A percentile compares a stretch with the other conserved stretches of the same genome.
These are phyloP conservation scores for Lonicera japonica DNA, from an alignment of 129 eudicot species.

Conservation along the genomic window DNA sequence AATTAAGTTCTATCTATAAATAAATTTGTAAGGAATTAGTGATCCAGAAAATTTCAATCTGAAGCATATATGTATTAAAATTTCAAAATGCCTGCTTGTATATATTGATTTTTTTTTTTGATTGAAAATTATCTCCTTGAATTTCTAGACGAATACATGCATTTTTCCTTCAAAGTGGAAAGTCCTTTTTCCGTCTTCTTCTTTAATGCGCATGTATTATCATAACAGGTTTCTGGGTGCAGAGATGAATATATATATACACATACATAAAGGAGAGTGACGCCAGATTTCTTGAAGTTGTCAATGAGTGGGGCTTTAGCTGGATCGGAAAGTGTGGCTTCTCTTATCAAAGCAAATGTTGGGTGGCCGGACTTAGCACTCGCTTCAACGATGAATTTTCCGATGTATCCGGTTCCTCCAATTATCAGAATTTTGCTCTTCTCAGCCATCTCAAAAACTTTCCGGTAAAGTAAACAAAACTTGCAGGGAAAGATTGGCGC, in stretches of 20 bases:
- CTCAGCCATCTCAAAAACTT: constrained; percentile 30
- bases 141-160: neutral
- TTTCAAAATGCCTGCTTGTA: too few relatives aligned
- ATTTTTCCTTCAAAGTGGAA: neutral
- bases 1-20: neutral
- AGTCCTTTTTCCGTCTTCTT: too few relatives aligned
- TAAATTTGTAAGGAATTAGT: too few relatives aligned
- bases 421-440: constrained; percentile 61
- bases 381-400: constrained; percentile 57
- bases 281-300: constrained; percentile 54
- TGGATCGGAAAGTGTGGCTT: constrained; percentile 47
- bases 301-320: constrained; percentile 46
- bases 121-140: neutral
- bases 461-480: neutral
- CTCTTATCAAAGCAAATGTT: constrained; percentile 52
- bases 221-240: neutral
- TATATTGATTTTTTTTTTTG: too few relatives aligned
- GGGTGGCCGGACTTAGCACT: constrained; percentile 60
- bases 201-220: too few relatives aligned
- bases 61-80: too few relatives aligned
- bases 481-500: too few relatives aligned
- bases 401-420: constrained; percentile 80
- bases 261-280: constrained; percentile 41
- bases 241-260: neutral
- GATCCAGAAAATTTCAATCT: too few relatives aligned